These are phyloP conservation scores for Sporothrix humicola DNA, from an alignment of 2,329 filamentous ascomycete species.

Conservation along the genomic window DNA sequence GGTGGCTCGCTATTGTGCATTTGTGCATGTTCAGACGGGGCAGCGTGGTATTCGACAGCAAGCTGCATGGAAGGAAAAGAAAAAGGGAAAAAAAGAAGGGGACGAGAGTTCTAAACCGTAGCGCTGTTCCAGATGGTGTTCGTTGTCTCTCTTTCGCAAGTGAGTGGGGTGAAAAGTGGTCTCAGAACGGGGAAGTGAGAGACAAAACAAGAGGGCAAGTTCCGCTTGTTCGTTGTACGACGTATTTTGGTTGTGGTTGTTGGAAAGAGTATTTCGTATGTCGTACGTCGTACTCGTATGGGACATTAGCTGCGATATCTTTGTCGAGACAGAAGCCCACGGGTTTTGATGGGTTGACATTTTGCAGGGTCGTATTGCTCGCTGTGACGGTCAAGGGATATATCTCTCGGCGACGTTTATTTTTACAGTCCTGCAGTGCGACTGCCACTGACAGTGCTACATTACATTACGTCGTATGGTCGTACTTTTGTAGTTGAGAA, in stretches of 20 bases:
- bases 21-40: neutral
- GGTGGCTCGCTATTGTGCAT: constrained; percentile 2
- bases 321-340: too few relatives aligned
- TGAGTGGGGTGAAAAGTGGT: neutral
- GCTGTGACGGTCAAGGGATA: neutral
- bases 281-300: too few relatives aligned
- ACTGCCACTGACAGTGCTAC: neutral
- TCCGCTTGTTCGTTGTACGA: too few relatives aligned
- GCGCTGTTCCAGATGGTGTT: constrained; percentile 23
- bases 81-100: neutral
- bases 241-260: too few relatives aligned
- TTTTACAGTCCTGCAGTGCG: neutral
- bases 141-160: neutral
- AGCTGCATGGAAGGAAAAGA: neutral
- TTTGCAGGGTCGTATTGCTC: neutral
- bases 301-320: neutral
- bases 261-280: too few relatives aligned
- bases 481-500: constrained; percentile 7
- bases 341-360: neutral
- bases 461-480: constrained; percentile 18
- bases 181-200: neutral
- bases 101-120: neutral
- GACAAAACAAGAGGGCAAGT: too few relatives aligned
- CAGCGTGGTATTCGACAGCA: neutral
- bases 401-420: neutral